Evolutionary conservation across 305 asterid genomes (phyloP).

Genomic region (Nicotiana rustica): DNA sequence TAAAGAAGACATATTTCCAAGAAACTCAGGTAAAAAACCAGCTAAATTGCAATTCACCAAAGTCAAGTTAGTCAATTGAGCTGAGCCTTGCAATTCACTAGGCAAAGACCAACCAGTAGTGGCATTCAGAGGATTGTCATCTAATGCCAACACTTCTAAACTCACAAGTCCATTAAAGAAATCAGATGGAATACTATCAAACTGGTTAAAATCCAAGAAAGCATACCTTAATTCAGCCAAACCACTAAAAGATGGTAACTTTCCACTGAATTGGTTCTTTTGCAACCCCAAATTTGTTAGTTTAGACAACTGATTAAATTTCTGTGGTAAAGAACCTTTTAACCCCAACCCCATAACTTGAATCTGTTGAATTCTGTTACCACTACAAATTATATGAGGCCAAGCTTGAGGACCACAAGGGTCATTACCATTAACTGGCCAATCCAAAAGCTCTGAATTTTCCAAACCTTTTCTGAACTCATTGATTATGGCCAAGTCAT

Average conservation of each 20-base stretch:
- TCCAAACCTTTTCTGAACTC: constrained; percentile 68
- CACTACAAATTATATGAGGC: constrained; percentile 69
- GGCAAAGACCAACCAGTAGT: constrained; percentile 76
- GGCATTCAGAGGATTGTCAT: constrained; percentile 68
- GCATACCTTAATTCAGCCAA: constrained; percentile 67
- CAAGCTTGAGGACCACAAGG: constrained; percentile 94
- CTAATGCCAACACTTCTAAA: constrained; percentile 86
- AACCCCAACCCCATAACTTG: constrained; percentile 77
- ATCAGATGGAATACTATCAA: constrained; percentile 79
- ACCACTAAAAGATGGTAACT: constrained; percentile 82
- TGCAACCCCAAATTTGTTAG: constrained; percentile 76
- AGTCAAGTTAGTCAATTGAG: constrained; percentile 74
- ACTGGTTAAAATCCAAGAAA: constrained; percentile 75
- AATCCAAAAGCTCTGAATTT: constrained; percentile 75
- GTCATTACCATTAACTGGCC: constrained; percentile 79
- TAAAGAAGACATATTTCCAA: constrained; percentile 78
- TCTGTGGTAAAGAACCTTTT: constrained; percentile 74
- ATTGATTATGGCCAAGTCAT: constrained; percentile 69
- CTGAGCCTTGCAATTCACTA: constrained; percentile 60
- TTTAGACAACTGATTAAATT: constrained; percentile 67
- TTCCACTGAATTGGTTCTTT: constrained; percentile 68
- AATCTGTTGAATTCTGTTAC: constrained; percentile 71
- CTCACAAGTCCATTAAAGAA: constrained; percentile 75
- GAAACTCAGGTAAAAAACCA: constrained; percentile 76
- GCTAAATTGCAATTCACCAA: constrained; percentile 69